Percentiles rank a stretch among this genome's conserved stretches.
These are phyloP conservation scores for Achaetomium macrosporum DNA, from an alignment of 2,329 filamentous ascomycete species.

Conservation along the genomic window DNA sequence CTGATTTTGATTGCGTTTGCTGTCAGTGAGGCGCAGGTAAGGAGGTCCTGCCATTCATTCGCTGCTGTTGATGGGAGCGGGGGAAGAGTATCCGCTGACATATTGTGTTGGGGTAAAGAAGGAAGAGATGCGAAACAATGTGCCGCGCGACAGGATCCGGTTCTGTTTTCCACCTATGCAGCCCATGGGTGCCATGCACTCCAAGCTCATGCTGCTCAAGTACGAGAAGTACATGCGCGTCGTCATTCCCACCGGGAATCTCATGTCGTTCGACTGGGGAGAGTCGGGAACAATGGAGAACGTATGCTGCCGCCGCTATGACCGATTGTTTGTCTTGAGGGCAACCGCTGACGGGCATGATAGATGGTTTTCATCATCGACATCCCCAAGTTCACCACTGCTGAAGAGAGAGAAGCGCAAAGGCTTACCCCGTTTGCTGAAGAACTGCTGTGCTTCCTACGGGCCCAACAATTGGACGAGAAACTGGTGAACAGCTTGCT, in stretches of 20 bases:
- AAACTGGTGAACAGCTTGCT: conserved; percentile 61
- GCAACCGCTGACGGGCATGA: conserved; percentile 15
- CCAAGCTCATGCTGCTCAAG: conserved; percentile 87
- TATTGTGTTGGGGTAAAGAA: conserved; percentile 34
- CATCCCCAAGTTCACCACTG: conserved; percentile 56
- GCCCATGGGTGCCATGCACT: conserved; percentile 76
- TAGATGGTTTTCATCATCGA: conserved; percentile 88
- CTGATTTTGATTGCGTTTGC: conserved; percentile 57
- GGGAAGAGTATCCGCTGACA: conserved; percentile 3
- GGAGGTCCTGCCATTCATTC: conserved; percentile 12
- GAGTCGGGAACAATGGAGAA: conserved; percentile 83
- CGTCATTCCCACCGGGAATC: conserved; percentile 80
- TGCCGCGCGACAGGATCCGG: conserved; percentile 49
- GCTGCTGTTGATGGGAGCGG: not conserved
- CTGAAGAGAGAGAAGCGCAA: conserved; percentile 30
- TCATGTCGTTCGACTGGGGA: conserved; percentile 85
- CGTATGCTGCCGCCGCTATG: conserved; percentile 37
- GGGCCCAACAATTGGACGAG: conserved; percentile 58
- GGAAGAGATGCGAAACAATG: conserved; percentile 43
- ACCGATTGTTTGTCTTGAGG: conserved; percentile 12
- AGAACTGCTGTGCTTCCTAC: conserved; percentile 66
- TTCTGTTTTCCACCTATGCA: conserved; percentile 82
- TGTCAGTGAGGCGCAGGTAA: conserved; percentile 46
- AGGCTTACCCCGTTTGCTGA: conserved; percentile 52
- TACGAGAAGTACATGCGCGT: conserved; percentile 68